Base-by-base conservation (phyloP, 2,329 filamentous ascomycete species). In the Colletotrichum horii region DNA sequence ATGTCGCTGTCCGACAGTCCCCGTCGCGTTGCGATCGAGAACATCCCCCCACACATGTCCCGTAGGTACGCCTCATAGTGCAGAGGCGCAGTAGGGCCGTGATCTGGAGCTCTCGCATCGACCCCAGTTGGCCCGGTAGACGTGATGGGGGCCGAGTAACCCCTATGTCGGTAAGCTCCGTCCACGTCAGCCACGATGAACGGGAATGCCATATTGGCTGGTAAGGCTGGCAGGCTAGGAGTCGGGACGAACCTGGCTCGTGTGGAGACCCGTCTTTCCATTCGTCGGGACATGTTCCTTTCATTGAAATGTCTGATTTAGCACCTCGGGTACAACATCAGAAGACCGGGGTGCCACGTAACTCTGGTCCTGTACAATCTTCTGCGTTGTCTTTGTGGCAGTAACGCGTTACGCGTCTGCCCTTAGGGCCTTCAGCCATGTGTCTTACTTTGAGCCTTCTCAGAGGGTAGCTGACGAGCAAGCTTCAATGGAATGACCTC, bases 51-150 rank as follows among this genome's bases (percentile, higher is more conserved):
- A 56, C 58, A 64, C 8, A 5, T 28, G 43, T 26, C 38, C 56
- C 30, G 38, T 36, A 14, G 26, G 71, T 74, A 70, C 58, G 66
- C 56, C 71, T 74, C 65, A 73, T 73, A 62, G 70, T 32, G 43
- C n/a, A 28, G 71, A 34, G 71, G 71, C 71, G 71, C 71, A 74
- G 66, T 70, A 22, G 19, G 16, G 38, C 15, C 38, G 19, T 32
- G 32, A 43, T n/a, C 24, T 43, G 11, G 30, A 32, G 26, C 12
- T 58, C 66, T 74, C 66, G 56, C 66, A 70, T 70, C 43, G 38
- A 64, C 66, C 66, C 66, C 66, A 70, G 30, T 56, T 28, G 12
- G 16, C 2, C 61, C 48, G 15, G 30, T 14, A 30, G 4, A 43
- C 11, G 56, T n/a, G 8, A 48, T 62, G 36, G 32, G 22, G 61